Evolutionary conservation across 129 eudicot species (phyloP).

Genomic region (Smallanthus sonchifolius): DNA sequence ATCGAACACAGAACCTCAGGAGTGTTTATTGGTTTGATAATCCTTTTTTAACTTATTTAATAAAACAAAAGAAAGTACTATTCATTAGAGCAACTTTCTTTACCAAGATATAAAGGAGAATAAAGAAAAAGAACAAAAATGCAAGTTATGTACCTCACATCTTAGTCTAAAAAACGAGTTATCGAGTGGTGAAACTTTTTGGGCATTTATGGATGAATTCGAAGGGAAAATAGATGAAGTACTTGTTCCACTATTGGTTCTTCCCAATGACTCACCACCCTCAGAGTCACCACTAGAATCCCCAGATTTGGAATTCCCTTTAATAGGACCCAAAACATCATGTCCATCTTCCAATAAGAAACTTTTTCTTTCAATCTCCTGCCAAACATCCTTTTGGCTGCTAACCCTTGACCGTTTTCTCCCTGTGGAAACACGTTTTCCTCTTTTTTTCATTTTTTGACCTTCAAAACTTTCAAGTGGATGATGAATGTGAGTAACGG

Average conservation of each 20-base stretch:
- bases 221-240: conserved; percentile 54
- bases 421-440: conserved; percentile 45
- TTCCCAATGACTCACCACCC: conserved; percentile 48
- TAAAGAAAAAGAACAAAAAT: neutral
- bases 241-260: conserved; percentile 61
- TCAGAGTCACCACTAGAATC: conserved; percentile 85
- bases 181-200: conserved; percentile 43
- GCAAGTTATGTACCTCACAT: conserved; percentile 68
- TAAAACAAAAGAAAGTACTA: neutral
- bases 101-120: neutral
- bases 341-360: conserved; percentile 61
- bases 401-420: conserved; percentile 64
- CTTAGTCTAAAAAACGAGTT: conserved; percentile 79
- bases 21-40: neutral
- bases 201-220: conserved; percentile 38
- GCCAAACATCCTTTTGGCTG: conserved; percentile 56
- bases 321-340: conserved; percentile 56
- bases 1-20: neutral
- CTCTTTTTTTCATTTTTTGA: conserved; percentile 46
- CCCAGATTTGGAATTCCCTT: conserved; percentile 47
- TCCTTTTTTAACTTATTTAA: neutral
- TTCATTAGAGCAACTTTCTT: neutral
- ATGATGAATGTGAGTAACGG: conserved; percentile 75
- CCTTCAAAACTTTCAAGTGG: conserved; percentile 81
- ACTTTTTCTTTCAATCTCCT: conserved; percentile 80